Conservation (phyloP, 2,329 filamentous ascomycete genomes). For the Microdochium trichocladiopsis region DNA sequence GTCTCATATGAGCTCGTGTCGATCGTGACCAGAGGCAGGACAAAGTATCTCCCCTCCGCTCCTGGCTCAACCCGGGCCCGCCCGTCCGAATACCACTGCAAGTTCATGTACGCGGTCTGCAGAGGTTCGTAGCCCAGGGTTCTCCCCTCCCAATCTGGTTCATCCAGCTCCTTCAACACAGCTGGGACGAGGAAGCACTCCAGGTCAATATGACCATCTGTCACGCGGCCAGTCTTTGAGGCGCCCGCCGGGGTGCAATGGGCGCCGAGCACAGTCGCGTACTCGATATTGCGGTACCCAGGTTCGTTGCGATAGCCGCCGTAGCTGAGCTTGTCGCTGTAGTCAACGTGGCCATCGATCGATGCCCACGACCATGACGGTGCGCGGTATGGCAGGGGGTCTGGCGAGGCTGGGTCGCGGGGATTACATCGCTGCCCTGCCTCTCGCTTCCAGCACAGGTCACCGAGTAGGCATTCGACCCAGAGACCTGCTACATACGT, state of each 20-base stretch:
- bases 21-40: neutral
- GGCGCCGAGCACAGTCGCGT: neutral
- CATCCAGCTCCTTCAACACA: neutral
- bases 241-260: neutral
- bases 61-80: neutral
- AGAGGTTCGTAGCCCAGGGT: neutral
- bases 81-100: neutral
- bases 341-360: slow-evolving; percentile 1
- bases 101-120: neutral
- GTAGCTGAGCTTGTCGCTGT: neutral
- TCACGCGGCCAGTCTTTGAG: neutral
- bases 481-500: slow-evolving; percentile 5
- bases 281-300: neutral
- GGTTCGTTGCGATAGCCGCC: neutral
- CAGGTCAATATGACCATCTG: neutral
- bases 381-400: neutral
- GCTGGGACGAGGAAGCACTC: neutral
- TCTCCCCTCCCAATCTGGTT: neutral
- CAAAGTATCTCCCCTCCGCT: neutral
- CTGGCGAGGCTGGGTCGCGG: neutral
- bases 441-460: slow-evolving; percentile 3
- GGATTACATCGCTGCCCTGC: neutral
- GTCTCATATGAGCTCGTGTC: neutral
- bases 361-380: slow-evolving; percentile 8
- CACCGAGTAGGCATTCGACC: slow-evolving; percentile 2